Percentiles rank a stretch among this genome's conserved stretches.
Conservation (phyloP, 2,329 filamentous ascomycete species). For the Exserohilum rostratum region DNA sequence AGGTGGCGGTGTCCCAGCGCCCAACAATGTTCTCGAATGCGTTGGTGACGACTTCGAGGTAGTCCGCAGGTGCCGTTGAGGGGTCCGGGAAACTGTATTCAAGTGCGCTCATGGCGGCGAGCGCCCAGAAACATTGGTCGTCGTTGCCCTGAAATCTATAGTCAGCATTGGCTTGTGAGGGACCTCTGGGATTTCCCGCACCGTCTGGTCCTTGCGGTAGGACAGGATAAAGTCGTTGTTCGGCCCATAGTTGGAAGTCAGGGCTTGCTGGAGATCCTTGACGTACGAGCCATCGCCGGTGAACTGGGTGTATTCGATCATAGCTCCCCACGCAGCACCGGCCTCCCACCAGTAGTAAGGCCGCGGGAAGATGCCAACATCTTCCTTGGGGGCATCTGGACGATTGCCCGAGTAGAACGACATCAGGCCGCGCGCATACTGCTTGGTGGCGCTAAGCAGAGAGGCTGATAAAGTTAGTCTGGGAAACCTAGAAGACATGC, state of each 20-base stretch:
- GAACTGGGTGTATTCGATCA: constrained; percentile 55
- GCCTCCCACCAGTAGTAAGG: constrained; percentile 58
- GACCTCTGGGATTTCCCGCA: constrained; percentile 7
- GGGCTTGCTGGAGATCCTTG: constrained; percentile 49
- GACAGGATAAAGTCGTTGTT: constrained; percentile 54
- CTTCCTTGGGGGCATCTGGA: constrained; percentile 25
- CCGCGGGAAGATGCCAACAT: constrained; percentile 51
- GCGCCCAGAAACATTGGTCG: constrained; percentile 76
- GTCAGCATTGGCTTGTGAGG: constrained; percentile 6
- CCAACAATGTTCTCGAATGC: constrained; percentile 73
- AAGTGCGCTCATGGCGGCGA: constrained; percentile 70
- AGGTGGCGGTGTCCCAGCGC: constrained; percentile 72
- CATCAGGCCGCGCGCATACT: constrained; percentile 46
- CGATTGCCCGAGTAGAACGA: constrained; percentile 43
- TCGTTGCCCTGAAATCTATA: constrained; percentile 65
- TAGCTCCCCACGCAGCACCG: constrained; percentile 47
- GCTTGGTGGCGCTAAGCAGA: constrained; percentile 33
- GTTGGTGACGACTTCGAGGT: constrained; percentile 71
- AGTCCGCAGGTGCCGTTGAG: constrained; percentile 53
- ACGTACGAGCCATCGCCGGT: constrained; percentile 54
- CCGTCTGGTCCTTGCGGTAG: constrained; percentile 43
- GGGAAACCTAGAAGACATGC: not conserved
- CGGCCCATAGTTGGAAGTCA: constrained; percentile 51
- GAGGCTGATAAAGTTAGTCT: constrained; percentile 24
- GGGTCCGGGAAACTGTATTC: constrained; percentile 71